Percentiles rank a stretch among this genome's conserved stretches.
Evolutionary conservation across 306 rosid genomes (phyloP).

Genomic region (Sphenostylis stenocarpa): DNA sequence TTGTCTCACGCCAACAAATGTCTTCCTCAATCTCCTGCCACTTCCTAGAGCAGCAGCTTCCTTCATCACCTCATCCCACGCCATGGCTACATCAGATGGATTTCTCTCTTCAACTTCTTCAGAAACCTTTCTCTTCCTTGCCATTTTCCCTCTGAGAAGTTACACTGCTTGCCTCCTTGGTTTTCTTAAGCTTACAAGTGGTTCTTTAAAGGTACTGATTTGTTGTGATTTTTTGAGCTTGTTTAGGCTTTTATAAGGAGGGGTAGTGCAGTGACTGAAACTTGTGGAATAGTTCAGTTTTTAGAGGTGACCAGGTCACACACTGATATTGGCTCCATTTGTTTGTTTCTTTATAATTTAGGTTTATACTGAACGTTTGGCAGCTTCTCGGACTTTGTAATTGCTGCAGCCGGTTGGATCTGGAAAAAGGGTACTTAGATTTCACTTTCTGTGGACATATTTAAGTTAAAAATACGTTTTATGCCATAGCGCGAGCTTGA

Average conservation of each 20-base stretch:
- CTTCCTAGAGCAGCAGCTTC: constrained; percentile 52
- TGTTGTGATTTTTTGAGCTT: background rate
- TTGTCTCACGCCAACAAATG: constrained; percentile 79
- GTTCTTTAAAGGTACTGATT: background rate
- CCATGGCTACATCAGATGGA: constrained; percentile 40
- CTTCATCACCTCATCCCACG: constrained; percentile 61
- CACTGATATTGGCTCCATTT: constrained; percentile 38
- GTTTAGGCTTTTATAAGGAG: constrained; percentile 12
- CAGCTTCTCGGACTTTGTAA: constrained; percentile 20
- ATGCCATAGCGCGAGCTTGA: constrained; percentile 15
- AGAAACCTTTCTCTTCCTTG: constrained; percentile 65
- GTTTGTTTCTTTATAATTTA: constrained; percentile 35
- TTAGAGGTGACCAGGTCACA: constrained; percentile 45
- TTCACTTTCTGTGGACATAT: constrained; percentile 19
- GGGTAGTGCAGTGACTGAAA: background rate
- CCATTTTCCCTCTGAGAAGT: constrained; percentile 38
- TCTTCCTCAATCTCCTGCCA: constrained; percentile 49
- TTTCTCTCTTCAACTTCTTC: constrained; percentile 38
- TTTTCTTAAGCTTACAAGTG: background rate
- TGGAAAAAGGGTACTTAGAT: constrained; percentile 31
- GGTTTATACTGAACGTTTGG: constrained; percentile 40
- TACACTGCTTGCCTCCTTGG: background rate
- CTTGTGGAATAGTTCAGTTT: background rate
- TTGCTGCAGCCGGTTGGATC: constrained; percentile 34
- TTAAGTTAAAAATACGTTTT: background rate